Conservation (phyloP, 2,329 filamentous ascomycete genomes). For the Alternaria triticimaculans region DNA sequence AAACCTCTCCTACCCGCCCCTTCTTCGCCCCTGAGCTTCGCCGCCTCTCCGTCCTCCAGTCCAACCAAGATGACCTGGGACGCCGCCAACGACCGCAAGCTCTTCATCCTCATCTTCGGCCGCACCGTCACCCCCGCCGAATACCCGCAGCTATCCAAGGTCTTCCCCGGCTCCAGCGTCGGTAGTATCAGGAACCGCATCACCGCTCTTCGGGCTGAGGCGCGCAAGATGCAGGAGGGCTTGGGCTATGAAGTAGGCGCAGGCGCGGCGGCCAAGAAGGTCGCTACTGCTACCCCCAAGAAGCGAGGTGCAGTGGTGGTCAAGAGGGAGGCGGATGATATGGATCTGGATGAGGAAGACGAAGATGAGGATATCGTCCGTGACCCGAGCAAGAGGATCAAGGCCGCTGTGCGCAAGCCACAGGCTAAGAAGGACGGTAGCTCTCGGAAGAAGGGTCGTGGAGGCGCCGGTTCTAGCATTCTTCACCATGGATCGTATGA, state of each 20-base stretch:
- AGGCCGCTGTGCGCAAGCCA: background rate
- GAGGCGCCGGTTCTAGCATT: background rate
- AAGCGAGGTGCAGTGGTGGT: background rate
- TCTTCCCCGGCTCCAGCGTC: background rate
- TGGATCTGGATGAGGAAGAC: background rate
- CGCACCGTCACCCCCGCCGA: background rate
- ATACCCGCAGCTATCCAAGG: background rate
- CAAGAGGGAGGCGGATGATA: background rate
- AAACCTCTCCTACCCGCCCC: background rate
- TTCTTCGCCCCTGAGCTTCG: background rate
- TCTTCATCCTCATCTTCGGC: background rate
- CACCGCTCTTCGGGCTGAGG: background rate
- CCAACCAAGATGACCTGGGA: background rate
- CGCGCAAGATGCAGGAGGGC: background rate
- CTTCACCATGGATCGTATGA: background rate
- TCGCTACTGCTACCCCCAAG: background rate
- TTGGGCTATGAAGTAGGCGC: background rate
- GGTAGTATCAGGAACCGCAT: background rate
- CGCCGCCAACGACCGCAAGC: background rate
- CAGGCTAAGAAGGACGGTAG: background rate
- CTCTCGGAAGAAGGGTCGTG: background rate
- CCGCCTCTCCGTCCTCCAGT: background rate
- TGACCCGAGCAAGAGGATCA: background rate
- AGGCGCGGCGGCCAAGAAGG: background rate
- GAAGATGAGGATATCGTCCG: background rate